Evolutionary conservation across 176 grass and related monocot species (phyloP).

Genomic region (Stipa capillata): DNA sequence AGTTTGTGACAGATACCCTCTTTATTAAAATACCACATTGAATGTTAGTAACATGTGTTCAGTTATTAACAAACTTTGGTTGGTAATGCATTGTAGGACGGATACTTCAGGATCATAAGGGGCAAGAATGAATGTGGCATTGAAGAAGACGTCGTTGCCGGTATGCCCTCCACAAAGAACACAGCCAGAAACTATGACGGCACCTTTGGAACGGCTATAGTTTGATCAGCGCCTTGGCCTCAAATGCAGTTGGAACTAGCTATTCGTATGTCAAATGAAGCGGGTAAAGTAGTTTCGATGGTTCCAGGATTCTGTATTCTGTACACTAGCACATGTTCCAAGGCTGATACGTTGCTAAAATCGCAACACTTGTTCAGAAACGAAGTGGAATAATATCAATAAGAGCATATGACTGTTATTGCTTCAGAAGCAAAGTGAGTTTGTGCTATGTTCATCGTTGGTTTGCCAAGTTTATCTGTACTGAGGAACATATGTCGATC

Average conservation of each 20-base stretch:
- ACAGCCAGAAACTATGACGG: slow-evolving; percentile 1
- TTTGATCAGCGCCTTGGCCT: background rate
- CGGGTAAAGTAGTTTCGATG: background rate
- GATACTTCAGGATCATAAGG: slow-evolving; percentile 87
- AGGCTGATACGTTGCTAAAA: background rate
- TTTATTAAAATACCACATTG: background rate
- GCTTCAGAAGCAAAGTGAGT: background rate
- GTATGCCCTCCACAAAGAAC: slow-evolving; percentile 75
- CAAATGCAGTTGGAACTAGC: background rate
- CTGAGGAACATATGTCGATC: background rate
- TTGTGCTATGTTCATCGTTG: background rate
- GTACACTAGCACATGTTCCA: background rate
- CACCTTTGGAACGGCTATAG: slow-evolving; percentile 4
- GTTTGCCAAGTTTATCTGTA: background rate
- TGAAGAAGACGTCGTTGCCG: slow-evolving; percentile 70
- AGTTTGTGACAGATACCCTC: slow-evolving; percentile 19
- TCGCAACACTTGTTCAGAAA: background rate
- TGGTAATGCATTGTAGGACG: slow-evolving; percentile 44
- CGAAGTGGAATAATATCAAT: background rate
- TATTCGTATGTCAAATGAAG: background rate
- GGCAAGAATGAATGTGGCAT: slow-evolving; percentile 83
- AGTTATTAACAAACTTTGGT: background rate
- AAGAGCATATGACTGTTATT: background rate
- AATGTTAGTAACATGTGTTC: background rate
- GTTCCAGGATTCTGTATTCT: background rate